Conservation (phyloP, 1,284 basidiomycete species). For the Ceratobasidium sp. region DNA sequence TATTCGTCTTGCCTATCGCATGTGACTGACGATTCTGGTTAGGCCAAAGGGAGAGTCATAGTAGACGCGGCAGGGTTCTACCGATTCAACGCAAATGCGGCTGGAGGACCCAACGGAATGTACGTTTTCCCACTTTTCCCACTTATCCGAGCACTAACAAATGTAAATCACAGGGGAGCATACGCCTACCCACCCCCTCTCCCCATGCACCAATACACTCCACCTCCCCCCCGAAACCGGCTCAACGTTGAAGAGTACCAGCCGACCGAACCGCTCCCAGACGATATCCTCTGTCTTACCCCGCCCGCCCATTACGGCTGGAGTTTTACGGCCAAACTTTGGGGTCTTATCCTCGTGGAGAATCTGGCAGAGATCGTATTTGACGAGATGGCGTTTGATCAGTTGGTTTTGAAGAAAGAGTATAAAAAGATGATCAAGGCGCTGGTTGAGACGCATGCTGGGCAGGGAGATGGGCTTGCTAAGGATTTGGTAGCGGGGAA, state of each 20-base stretch:
- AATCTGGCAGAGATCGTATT: slow-evolving; percentile 29
- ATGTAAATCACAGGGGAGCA: not conserved
- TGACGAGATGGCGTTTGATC: slow-evolving; percentile 41
- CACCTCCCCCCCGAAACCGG: not conserved
- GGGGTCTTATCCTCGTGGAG: slow-evolving; percentile 35
- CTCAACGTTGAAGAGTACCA: slow-evolving; percentile 37
- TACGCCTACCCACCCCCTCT: not conserved
- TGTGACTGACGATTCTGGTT: not conserved
- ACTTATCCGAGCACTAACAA: not conserved
- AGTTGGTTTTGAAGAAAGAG: slow-evolving; percentile 34
- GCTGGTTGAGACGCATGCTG: slow-evolving; percentile 36
- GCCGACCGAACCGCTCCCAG: slow-evolving; percentile 26
- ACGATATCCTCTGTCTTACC: slow-evolving; percentile 32
- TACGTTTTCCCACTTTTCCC: not conserved
- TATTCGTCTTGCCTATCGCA: not conserved
- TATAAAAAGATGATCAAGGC: slow-evolving; percentile 46
- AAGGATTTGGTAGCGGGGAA: slow-evolving; percentile 37
- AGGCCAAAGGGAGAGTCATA: slow-evolving; percentile 40
- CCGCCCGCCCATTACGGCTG: slow-evolving; percentile 36
- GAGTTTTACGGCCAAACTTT: slow-evolving; percentile 34
- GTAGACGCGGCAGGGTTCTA: slow-evolving; percentile 39
- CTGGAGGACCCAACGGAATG: slow-evolving; percentile 36
- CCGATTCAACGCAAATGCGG: slow-evolving; percentile 36
- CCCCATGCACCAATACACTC: not conserved
- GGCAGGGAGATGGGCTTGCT: slow-evolving; percentile 15